phyloP scores from a whole-genome alignment of 2,329 filamentous ascomycete species.

The Fusarium decemcellulare region DNA sequence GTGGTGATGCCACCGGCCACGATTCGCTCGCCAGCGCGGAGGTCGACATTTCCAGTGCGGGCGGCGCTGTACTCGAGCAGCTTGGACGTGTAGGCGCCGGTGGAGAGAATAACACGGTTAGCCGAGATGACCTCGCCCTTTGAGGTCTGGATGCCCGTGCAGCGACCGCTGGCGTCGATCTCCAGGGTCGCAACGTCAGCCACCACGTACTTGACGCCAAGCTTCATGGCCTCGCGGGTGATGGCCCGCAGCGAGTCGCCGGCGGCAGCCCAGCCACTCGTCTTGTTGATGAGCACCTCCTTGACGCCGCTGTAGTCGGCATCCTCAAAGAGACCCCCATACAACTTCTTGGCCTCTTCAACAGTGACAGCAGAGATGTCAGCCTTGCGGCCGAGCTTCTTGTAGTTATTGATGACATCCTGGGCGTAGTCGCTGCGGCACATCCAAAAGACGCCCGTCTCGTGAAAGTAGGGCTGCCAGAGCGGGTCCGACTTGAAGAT shows the following conservation, averaged over 20 bases:
- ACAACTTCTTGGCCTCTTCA: conserved; percentile 63
- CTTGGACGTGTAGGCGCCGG: conserved; percentile 71
- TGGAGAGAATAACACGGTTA: conserved; percentile 66
- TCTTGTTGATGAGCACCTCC: conserved; percentile 72
- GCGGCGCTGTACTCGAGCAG: conserved; percentile 67
- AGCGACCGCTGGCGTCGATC: conserved; percentile 61
- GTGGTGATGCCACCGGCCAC: conserved; percentile 72
- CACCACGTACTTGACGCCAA: conserved; percentile 72
- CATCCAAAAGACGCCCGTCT: conserved; percentile 72
- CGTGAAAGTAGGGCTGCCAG: conserved; percentile 70
- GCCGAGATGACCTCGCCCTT: conserved; percentile 62
- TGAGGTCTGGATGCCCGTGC: conserved; percentile 63
- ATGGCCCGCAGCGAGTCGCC: conserved; percentile 69
- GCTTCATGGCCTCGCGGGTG: conserved; percentile 64
- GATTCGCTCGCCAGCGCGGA: conserved; percentile 68
- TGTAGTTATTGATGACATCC: conserved; percentile 68
- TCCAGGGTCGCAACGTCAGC: conserved; percentile 64
- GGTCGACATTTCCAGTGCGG: conserved; percentile 59
- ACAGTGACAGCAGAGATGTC: conserved; percentile 61
- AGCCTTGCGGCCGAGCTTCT: conserved; percentile 56
- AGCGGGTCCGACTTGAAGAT: conserved; percentile 71
- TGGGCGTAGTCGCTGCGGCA: conserved; percentile 65
- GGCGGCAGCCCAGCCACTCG: conserved; percentile 75
- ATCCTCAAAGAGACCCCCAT: conserved; percentile 71
- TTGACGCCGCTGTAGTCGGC: conserved; percentile 72